These are phyloP conservation scores for Pseudocercospora pini-densiflorae DNA, from an alignment of 2,329 filamentous ascomycete genomes.

Conservation along the genomic window DNA sequence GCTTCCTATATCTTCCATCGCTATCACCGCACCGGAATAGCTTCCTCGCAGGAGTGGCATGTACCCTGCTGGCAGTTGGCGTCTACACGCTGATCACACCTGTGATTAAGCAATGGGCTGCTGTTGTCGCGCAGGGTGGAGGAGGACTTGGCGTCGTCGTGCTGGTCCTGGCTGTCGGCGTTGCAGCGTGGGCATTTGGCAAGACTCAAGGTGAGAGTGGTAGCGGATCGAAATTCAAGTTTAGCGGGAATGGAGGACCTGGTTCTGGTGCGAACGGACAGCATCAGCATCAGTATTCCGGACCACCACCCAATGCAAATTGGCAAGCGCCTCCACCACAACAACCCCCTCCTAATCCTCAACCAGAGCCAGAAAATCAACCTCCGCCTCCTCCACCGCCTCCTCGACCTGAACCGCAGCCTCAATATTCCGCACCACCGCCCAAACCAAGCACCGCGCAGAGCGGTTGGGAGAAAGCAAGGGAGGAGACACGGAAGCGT, in stretches of 20 bases:
- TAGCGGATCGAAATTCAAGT: slow-evolving; percentile 25
- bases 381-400: slow-evolving; percentile 25
- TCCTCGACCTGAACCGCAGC: slow-evolving; percentile 30
- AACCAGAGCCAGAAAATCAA: slow-evolving; percentile 14
- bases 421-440: slow-evolving; percentile 22
- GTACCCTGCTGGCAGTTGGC: slow-evolving; percentile 72
- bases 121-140: slow-evolving; percentile 67
- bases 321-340: slow-evolving; percentile 22
- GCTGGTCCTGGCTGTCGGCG: slow-evolving; percentile 72
- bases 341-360: slow-evolving; percentile 23
- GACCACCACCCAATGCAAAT: slow-evolving; percentile 32
- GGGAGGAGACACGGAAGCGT: slow-evolving; percentile 67
- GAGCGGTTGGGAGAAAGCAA: slow-evolving; percentile 66
- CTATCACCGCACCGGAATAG: slow-evolving; percentile 84
- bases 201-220: slow-evolving; percentile 62
- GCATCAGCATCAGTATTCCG: slow-evolving; percentile 33
- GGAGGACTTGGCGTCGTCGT: slow-evolving; percentile 75
- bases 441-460: slow-evolving; percentile 33
- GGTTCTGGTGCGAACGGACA: slow-evolving; percentile 39
- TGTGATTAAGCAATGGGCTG: slow-evolving; percentile 73
- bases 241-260: slow-evolving; percentile 34
- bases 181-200: slow-evolving; percentile 78
- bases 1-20: slow-evolving; percentile 94
- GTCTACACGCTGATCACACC: slow-evolving; percentile 77
- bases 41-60: slow-evolving; percentile 84